Evolutionary conservation across 2,329 filamentous ascomycete genomes (phyloP).

Genomic region (Arthrobotrys pseudoclavata): DNA sequence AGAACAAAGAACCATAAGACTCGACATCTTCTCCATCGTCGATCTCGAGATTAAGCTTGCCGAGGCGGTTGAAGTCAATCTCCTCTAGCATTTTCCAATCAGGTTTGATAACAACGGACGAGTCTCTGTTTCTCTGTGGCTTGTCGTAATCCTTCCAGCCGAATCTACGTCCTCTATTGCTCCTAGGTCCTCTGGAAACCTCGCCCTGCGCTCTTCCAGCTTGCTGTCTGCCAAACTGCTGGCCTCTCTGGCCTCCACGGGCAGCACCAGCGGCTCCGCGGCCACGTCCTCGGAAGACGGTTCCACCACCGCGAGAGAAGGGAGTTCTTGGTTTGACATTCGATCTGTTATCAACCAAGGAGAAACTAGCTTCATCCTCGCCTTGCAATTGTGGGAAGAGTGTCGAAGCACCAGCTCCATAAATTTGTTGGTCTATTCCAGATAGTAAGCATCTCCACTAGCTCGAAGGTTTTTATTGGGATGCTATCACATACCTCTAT

Average conservation of each 20-base stretch:
- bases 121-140: slow-evolving; percentile 94
- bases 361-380: slow-evolving; percentile 98
- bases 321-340: slow-evolving; percentile 80
- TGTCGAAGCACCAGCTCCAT: slow-evolving; percentile 87
- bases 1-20: slow-evolving; percentile 96
- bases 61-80: slow-evolving; percentile 95
- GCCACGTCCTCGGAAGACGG: slow-evolving; percentile 86
- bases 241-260: slow-evolving; percentile 74
- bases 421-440: slow-evolving; percentile 89
- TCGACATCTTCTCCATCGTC: slow-evolving; percentile 96
- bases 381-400: slow-evolving; percentile 90
- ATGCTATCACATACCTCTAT: slow-evolving; percentile 76
- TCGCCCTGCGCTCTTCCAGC: slow-evolving; percentile 78
- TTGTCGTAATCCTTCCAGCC: slow-evolving; percentile 99
- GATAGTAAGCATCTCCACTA: slow-evolving; percentile 17
- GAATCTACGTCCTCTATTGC: slow-evolving; percentile 84
- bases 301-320: slow-evolving; percentile 86
- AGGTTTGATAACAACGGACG: slow-evolving; percentile 93
- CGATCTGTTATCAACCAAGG: slow-evolving; percentile 95
- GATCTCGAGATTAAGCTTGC: slow-evolving; percentile 94
- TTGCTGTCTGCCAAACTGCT: slow-evolving; percentile 77
- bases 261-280: slow-evolving; percentile 82
- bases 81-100: slow-evolving; percentile 97
- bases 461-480: background rate
- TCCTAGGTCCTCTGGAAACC: slow-evolving; percentile 78